Evolutionary conservation across 306 rosid genomes (phyloP).

Genomic region (Acmispon strigosus): DNA sequence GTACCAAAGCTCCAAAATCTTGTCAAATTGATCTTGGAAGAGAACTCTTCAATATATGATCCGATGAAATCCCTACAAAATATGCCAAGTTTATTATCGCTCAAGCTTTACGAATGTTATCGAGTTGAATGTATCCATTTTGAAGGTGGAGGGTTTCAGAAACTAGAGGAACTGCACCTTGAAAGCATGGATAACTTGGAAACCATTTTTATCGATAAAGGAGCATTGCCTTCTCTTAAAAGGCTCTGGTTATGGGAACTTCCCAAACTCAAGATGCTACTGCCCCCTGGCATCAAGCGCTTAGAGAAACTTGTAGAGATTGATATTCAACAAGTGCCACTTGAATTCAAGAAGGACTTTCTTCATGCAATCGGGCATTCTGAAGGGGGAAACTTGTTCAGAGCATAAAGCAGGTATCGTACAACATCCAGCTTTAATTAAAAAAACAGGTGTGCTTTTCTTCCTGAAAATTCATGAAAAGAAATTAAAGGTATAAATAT

Average conservation of each 20-base stretch:
- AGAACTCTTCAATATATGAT: too few species aligned
- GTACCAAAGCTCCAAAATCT: not conserved
- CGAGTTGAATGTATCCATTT: not conserved
- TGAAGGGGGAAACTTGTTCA: too few species aligned
- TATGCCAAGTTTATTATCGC: too few species aligned
- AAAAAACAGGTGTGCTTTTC: too few species aligned
- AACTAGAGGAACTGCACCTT: not conserved
- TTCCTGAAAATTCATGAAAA: too few species aligned
- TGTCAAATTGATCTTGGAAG: not conserved
- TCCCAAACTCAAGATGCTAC: not conserved
- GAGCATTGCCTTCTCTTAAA: not conserved
- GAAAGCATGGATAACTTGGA: not conserved
- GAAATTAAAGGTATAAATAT: too few species aligned
- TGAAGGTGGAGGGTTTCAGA: not conserved
- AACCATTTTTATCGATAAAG: not conserved
- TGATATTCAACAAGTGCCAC: accelerated
- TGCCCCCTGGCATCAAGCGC: not conserved
- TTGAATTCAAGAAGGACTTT: not conserved
- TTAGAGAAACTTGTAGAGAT: not conserved
- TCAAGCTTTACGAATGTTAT: not conserved
- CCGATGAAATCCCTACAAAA: too few species aligned
- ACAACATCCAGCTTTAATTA: too few species aligned
- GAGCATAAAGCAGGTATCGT: too few species aligned
- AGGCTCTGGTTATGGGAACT: not conserved
- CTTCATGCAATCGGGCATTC: not conserved